phyloP scores from a whole-genome alignment of 352 stramenopile species.

The Phytopythium delawarense region DNA sequence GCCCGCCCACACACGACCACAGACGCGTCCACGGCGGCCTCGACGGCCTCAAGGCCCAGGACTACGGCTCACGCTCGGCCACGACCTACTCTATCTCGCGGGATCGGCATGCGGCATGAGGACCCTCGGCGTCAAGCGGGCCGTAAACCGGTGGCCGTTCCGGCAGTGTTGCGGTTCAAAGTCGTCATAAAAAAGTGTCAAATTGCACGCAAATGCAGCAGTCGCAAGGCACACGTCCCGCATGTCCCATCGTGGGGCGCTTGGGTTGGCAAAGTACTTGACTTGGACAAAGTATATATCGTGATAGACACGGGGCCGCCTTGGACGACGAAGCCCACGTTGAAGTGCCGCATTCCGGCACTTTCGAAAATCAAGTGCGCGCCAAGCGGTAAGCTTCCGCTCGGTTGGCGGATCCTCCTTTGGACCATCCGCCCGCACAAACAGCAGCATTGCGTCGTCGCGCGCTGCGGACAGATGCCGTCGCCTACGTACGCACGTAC shows the following conservation, averaged over 20 bases:
- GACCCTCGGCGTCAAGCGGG: not conserved
- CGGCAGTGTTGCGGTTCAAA: not conserved
- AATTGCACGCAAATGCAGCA: no score
- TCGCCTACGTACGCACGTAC: no score
- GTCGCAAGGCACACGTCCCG: not conserved
- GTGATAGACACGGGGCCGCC: constrained; percentile 3
- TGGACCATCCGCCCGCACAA: no score
- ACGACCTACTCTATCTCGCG: not conserved
- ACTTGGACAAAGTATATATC: not conserved
- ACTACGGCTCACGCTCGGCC: no score
- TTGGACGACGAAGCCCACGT: not conserved
- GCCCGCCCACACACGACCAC: no score
- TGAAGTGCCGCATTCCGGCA: not conserved
- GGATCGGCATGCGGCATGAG: not conserved
- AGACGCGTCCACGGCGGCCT: no score
- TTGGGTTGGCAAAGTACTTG: not conserved
- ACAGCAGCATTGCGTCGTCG: no score
- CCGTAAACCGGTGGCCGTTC: not conserved
- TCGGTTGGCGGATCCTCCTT: no score
- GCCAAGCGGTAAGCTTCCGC: no score
- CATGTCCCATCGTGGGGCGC: not conserved
- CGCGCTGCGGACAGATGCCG: not conserved
- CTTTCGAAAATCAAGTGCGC: not conserved
- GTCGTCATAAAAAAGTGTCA: not conserved
- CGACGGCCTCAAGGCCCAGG: no score